Evolutionary conservation across 495 filamentous ascomycete species (phyloP), one percentile per base, ranked within the genome.

Genomic region (Neurospora sublineolata): DNA sequence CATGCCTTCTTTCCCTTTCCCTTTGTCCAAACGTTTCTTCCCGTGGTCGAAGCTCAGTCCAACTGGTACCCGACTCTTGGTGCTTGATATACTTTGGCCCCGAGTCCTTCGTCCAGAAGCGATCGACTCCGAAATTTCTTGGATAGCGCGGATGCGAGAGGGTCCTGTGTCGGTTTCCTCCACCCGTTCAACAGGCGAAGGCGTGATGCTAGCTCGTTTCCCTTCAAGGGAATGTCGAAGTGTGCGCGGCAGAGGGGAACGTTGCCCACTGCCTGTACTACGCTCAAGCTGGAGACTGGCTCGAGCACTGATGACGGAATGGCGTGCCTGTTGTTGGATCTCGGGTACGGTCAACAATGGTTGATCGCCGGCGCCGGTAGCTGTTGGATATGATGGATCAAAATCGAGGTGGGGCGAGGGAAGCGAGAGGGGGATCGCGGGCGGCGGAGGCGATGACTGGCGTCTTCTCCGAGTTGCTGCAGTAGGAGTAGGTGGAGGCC

Each of bases 291-390:
- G 83, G 37, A 91, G 81, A 75, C 89, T 92, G 68, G 84, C 78
- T 23, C 83, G 78, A 64, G 80, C 86, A 38, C 87, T 85, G 68
- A 86, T 85, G 52, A 4, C 52, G 12, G 83, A 82, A 71, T 83
- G 83, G 52, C 89, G 84, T 72, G 81, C 87, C 75, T 87, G 86
- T 60, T 87, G 88, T 73, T 87, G 87, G 52, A 33, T 60, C 74
- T 93, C 90, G 67, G 90, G 87, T 39, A 92, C 85, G 14, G 88
- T 87, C 69, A 93, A 84, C 20, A 93, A 87, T 18, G 91, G 91
- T 75, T 87, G 89, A 64, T 89, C 89, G 82, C 88, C 89, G 80
- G 88, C 82, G 16, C 79, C 79, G 73, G 77, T 78, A 37, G 76
- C 79, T 69, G 74, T 77, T 37, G 78, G 74, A 68, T 83, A 75